These are phyloP conservation scores for Funneliformis caledonium DNA, from an alignment of 371 early-diverging fungal species.

Conservation along the genomic window DNA sequence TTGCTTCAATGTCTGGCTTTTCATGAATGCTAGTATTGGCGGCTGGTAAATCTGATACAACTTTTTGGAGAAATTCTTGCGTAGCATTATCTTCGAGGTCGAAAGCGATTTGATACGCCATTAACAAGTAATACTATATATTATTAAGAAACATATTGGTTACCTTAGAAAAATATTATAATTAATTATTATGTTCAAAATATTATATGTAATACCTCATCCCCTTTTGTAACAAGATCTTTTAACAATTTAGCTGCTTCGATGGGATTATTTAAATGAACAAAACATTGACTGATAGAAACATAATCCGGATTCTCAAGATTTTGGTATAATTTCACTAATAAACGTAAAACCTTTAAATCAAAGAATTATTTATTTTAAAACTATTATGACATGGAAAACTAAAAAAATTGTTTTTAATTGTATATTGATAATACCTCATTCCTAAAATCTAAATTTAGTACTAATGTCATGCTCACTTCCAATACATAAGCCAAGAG, in stretches of 20 bases:
- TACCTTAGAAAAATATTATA: not conserved
- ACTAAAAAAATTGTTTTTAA: not conserved
- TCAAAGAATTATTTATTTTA: not conserved
- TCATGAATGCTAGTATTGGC: conserved; percentile 28
- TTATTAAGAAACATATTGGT: not conserved
- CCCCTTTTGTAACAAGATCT: conserved; percentile 60
- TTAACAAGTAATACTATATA: conserved; percentile 61
- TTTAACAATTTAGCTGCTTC: conserved; percentile 77
- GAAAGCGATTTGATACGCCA: conserved; percentile 96
- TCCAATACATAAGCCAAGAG: conserved; percentile 87
- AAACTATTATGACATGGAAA: not conserved
- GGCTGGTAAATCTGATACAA: conserved; percentile 64
- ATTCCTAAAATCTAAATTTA: conserved; percentile 82
- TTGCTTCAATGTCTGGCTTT: conserved; percentile 8
- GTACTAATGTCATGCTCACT: conserved; percentile 77
- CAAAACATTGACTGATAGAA: conserved; percentile 88
- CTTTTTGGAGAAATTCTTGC: conserved; percentile 86
- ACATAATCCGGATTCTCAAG: conserved; percentile 87
- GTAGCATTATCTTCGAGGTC: conserved; percentile 95
- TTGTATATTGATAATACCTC: conserved; percentile 49
- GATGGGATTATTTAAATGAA: conserved; percentile 81
- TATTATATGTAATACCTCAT: conserved; percentile 52
- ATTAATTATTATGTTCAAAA: not conserved
- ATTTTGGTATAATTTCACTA: conserved; percentile 82
- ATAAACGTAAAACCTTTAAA: conserved; percentile 70